Evolutionary conservation across 208 protist species (phyloP), one percentile per base, ranked within the genome.

Genomic region (Vickermania spadyakhi): DNA sequence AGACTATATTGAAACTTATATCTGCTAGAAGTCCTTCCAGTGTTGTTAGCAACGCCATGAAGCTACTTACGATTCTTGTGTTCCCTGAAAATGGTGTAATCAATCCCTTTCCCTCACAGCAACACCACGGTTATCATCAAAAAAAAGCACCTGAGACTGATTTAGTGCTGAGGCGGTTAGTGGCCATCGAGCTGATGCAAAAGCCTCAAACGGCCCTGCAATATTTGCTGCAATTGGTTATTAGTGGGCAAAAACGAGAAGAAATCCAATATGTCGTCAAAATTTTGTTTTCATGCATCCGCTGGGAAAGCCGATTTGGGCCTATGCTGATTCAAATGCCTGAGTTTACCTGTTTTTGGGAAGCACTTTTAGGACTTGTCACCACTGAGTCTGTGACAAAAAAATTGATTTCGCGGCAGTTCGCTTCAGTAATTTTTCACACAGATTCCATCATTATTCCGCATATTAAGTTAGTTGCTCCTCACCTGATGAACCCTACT

Each of bases 221-320:
- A 41, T 88, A 77, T 52, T 66, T 94, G 3, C 56, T 90, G 1
- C 49, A 56, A n/a, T 84, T 88, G 66, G 69, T 87, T 21, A 76
- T 73, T 30, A 75, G 86, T 49, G 30, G 42, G 2, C 28, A 69
- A 50, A 45, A 56, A 58, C 59, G 72, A 18, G 60, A 75, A 2
- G 81, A 85, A 45, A 56, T 70, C 18, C 89, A 45, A 18, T 18
- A 45, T 45, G 36, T 80, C 60, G 71, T 94, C 29, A 88, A 86
- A 57, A 81, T 94, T 57, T 60, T 94, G 41, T 88, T 86, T 63
- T 74, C 89, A 62, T 94, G 84, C 63, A 72, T 83, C 27, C 75
- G 76, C 13, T 94, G 84, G 83, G 82, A 89, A 69, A 80, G 71
- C 64, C 80, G 71, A 52, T 94, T 94, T 75, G 88, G 80, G 18